Evolutionary conservation across 225 moss, liverwort and hornwort genomes (phyloP).

Genomic region (Bryum argenteum): DNA sequence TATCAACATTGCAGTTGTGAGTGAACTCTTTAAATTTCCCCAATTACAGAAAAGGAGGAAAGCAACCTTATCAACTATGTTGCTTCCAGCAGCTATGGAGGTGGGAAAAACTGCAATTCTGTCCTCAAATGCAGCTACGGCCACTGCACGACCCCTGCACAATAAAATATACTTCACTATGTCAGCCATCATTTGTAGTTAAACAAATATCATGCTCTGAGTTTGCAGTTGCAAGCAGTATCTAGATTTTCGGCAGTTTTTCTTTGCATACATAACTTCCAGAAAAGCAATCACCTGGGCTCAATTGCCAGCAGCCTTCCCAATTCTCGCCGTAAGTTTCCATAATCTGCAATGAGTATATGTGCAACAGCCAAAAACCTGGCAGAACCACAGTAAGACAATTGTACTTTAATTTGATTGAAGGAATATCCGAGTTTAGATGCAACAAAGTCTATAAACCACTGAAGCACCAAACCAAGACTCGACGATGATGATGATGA

Average conservation of each 20-base stretch:
- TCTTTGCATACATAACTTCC: constrained; percentile 10
- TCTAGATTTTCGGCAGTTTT: constrained; percentile 22
- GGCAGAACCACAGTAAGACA: constrained; percentile 33
- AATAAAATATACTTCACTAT: constrained; percentile 24
- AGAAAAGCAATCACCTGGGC: constrained; percentile 59
- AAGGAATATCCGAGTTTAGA: neutral
- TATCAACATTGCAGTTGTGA: neutral
- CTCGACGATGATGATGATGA: neutral
- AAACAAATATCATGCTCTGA: constrained; percentile 1
- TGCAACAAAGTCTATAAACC: constrained; percentile 2
- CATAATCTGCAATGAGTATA: constrained; percentile 55
- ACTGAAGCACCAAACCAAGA: constrained; percentile 9
- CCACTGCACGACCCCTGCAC: constrained; percentile 91
- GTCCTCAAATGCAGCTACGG: constrained; percentile 90
- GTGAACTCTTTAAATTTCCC: neutral
- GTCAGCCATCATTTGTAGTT: constrained; percentile 19
- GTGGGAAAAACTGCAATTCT: constrained; percentile 85
- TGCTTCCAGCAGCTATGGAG: constrained; percentile 64
- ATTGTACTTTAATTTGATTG: neutral
- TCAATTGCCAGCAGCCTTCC: constrained; percentile 83
- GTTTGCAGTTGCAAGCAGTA: constrained; percentile 13
- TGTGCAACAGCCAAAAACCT: constrained; percentile 92
- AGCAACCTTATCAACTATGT: constrained; percentile 75
- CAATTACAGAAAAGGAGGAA: constrained; percentile 13
- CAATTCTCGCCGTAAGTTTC: constrained; percentile 65